These are phyloP conservation scores for Odontarrhena argentea DNA, from an alignment of 345 rosid species.

Conservation along the genomic window DNA sequence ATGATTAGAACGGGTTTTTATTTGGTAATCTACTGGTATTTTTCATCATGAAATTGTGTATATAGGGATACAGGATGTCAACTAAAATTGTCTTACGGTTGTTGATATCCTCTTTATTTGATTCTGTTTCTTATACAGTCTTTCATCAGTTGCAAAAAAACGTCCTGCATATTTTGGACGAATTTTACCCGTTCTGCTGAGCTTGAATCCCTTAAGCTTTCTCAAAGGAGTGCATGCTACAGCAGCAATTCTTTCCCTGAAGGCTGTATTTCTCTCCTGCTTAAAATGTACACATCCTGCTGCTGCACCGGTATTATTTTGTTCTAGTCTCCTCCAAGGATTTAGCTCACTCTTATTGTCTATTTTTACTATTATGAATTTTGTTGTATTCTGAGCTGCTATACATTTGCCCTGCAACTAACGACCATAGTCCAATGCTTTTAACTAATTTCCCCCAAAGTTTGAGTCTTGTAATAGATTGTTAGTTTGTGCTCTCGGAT, in stretches of 20 bases:
- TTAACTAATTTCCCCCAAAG: constrained; percentile 21
- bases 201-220: constrained; percentile 73
- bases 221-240: constrained; percentile 63
- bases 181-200: constrained; percentile 88
- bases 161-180: constrained; percentile 91
- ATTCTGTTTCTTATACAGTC: constrained; percentile 53
- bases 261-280: constrained; percentile 70
- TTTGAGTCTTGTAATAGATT: neutral
- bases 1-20: constrained; percentile 1
- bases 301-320: constrained; percentile 87
- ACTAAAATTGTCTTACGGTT: constrained; percentile 27
- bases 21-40: constrained; percentile 7
- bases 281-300: constrained; percentile 85
- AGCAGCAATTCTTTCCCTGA: constrained; percentile 69
- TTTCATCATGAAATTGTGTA: constrained; percentile 4
- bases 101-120: constrained; percentile 22
- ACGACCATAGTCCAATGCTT: constrained; percentile 23
- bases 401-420: constrained; percentile 18
- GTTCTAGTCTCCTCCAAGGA: constrained; percentile 9
- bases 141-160: constrained; percentile 81
- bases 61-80: constrained; percentile 21
- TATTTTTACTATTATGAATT: neutral
- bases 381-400: constrained; percentile 9
- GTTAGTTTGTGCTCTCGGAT: constrained; percentile 19
- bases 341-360: constrained; percentile 14